Base-by-base conservation (phyloP, 2,329 filamentous ascomycete genomes). In the Ophiostoma perfectum region DNA sequence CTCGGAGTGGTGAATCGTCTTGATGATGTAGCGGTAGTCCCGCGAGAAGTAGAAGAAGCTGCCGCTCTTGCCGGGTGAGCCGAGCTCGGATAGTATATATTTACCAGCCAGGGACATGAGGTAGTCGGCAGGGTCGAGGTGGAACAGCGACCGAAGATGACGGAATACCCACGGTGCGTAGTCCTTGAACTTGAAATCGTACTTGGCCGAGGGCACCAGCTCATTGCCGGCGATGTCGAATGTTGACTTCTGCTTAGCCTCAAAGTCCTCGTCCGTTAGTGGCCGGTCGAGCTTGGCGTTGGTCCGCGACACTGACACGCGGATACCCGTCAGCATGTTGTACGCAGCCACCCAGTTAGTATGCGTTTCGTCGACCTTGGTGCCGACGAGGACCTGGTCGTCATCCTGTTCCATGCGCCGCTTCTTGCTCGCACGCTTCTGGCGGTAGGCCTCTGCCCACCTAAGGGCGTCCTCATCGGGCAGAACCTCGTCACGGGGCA, bases 151-250 rank as follows among this genome's bases (percentile, higher is more conserved):
- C 73, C 95, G 91, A 60, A 99, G 84, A 79, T 93, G 92, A 75
- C 95, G 92, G 80, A 99, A 99, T 70, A 99, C 95, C 93, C 94
- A 98, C 69, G 95, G 95, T n/a, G 94, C 94, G 79, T 99, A 99
- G 80, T 99, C 95, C 81, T 99, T 99, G 84, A 99, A 99, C 80
- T 99, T 99, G 88, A 99, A 99, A 81, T 99, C 95, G 82, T 99
- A 99, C 80, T 99, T 98, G 73, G 95, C 93, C 71, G 94, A 97
- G 36, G 95, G 95, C 5, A 96, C 96, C 77, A 99, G 83, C 81
- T 99, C 95, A 78, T 97, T 97, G 72, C 95, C 95, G 72, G 93
- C 96, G 76, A 98, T 96, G 79, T 98, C 95, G 83, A 99, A 99
- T 64, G 93, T 97, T 76, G 96, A 97, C 81, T 99, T 99, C 79